Evolutionary conservation across 441 rosid genomes (phyloP).

Genomic region (Rhodomyrtus psidioides): DNA sequence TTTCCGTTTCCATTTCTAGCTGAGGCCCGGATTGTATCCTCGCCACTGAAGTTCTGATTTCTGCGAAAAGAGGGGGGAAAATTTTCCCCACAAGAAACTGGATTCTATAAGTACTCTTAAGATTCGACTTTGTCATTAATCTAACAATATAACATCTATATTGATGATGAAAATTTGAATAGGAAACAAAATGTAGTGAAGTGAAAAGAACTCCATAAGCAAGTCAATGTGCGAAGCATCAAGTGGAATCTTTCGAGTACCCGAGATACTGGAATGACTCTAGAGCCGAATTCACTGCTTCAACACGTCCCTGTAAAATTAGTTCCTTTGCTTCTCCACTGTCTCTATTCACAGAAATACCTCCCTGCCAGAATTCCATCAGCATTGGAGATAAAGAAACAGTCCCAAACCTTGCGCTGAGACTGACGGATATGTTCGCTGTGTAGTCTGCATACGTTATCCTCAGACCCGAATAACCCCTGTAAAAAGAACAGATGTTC

Average conservation of each 20-base stretch:
- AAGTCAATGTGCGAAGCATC: background rate
- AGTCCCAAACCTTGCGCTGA: slow-evolving; percentile 48
- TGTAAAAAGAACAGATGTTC: slow-evolving; percentile 13
- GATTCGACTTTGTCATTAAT: background rate
- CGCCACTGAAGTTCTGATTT: slow-evolving; percentile 66
- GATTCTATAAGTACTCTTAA: background rate
- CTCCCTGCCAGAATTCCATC: slow-evolving; percentile 61
- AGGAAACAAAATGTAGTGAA: background rate
- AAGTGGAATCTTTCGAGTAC: slow-evolving; percentile 22
- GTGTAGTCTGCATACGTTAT: slow-evolving; percentile 51
- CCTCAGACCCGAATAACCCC: slow-evolving; percentile 71
- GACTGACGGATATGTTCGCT: slow-evolving; percentile 61
- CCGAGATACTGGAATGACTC: slow-evolving; percentile 74
- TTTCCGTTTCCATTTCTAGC: slow-evolving; percentile 65
- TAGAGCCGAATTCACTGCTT: slow-evolving; percentile 59
- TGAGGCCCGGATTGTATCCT: slow-evolving; percentile 51
- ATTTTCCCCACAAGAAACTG: background rate
- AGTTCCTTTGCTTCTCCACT: slow-evolving; percentile 32
- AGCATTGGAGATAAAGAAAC: slow-evolving; percentile 49
- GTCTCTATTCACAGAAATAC: slow-evolving; percentile 32
- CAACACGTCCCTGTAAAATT: slow-evolving; percentile 51
- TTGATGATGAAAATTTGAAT: background rate
- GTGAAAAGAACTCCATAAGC: background rate
- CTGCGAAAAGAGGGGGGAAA: slow-evolving; percentile 16
- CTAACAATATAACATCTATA: background rate